These are phyloP conservation scores for Vitis hybrid DNA, from an alignment of 177 flowering plant genomes.

Conservation along the genomic window DNA sequence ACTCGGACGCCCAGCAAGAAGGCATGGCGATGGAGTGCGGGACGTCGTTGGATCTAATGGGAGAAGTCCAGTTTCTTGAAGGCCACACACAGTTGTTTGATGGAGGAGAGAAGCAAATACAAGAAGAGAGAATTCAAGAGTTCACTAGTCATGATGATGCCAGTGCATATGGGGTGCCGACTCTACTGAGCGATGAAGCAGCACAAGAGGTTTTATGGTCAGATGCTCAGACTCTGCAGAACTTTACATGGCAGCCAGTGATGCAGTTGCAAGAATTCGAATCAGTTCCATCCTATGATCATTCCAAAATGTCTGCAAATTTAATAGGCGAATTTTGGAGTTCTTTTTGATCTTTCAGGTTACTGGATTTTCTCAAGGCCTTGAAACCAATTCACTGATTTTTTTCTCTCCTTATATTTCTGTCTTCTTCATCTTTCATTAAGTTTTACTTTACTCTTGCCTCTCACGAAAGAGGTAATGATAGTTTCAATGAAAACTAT, in stretches of 20 bases:
- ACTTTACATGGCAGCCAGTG: constrained; percentile 26
- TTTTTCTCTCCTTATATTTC: background rate
- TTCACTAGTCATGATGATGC: constrained; percentile 3
- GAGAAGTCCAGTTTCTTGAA: background rate
- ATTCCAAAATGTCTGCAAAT: constrained; percentile 11
- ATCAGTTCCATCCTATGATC: constrained; percentile 12
- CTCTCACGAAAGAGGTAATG: background rate
- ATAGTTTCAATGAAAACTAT: too few species aligned
- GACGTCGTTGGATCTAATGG: background rate
- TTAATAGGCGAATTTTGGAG: constrained; percentile 26
- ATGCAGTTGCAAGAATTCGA: constrained; percentile 28
- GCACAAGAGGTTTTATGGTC: constrained; percentile 29
- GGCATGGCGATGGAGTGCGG: background rate
- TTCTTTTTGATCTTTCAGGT: constrained; percentile 28
- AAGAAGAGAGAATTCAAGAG: constrained; percentile 2
- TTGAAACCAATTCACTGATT: constrained; percentile 1
- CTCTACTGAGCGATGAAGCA: constrained; percentile 19
- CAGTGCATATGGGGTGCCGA: constrained; percentile 18
- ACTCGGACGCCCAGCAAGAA: background rate
- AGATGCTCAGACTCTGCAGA: constrained; percentile 16
- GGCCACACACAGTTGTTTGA: constrained; percentile 1
- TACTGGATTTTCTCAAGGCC: constrained; percentile 24
- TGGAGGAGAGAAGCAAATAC: background rate
- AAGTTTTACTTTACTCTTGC: background rate
- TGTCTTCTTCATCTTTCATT: background rate